Evolutionary conservation across 768 basidiomycete genomes (phyloP), one percentile per base, ranked within the genome.

Genomic region (Gloeostereum incarnatum): DNA sequence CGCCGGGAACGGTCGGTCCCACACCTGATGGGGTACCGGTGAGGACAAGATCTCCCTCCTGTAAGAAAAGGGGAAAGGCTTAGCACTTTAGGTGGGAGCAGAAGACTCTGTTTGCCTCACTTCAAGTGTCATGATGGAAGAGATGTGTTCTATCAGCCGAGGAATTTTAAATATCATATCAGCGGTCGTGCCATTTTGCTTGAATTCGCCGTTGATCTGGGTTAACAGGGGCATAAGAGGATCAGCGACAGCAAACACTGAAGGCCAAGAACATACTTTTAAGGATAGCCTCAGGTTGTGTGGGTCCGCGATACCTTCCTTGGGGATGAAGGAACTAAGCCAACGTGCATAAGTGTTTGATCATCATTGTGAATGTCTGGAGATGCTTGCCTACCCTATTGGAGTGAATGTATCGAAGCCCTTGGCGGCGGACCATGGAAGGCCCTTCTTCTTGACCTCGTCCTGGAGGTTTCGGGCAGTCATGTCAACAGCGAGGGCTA

Each of bases 361-460:
- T 8, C 8, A 33, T 18, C 32, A 33, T 11, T n/a, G n/a, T n/a
- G n/a, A 18, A 33, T 9, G 8, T 7, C 8, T 9, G 8, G 17
- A 7, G 14, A 3, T 34, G 33, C 33, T 13, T n/a, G 53, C 57
- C 29, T 51, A 88, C 90, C 91, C 82, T 45, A 94, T 73, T 2
- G 92, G 92, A 4, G 87, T 90, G 62, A 93, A 98, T 0, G 91
- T 93, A 57, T 99, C 94, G 48, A 97, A 96, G 2, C 94, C 94
- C 59, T 99, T 98, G 2, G 82, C 88, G 8, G 92, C 73, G n/a
- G 82, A 79, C 96, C 96, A 99, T 1, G 96, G 96, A n/a, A 98
- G 70, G 7, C 96, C 90, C 35, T 78, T 81, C 52, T 83, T 86
- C 65, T 94, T 94, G 35, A 88, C 88, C 34, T 78, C 78, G 39